A percentile compares a stretch with the other conserved stretches of the same genome.
Conservation (phyloP, 495 filamentous ascomycete species). For the Neurospora tetrasperma region DNA sequence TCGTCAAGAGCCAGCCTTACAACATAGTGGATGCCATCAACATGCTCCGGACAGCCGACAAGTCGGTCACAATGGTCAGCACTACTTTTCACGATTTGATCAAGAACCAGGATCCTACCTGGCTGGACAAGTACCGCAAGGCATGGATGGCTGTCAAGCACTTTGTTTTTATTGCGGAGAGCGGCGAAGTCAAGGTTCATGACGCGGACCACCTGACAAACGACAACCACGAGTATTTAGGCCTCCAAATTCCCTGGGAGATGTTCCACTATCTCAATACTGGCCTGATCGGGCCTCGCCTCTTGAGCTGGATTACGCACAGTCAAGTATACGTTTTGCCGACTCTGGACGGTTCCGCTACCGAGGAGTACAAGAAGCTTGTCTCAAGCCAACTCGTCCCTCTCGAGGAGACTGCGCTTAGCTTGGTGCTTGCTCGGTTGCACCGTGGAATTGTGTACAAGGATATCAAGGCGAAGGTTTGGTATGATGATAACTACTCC, state of each 20-base stretch:
- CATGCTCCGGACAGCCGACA: slow-evolving; percentile 57
- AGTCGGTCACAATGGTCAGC: slow-evolving; percentile 52
- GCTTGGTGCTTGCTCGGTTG: slow-evolving; percentile 64
- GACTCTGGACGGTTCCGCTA: slow-evolving; percentile 71
- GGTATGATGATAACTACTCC: slow-evolving; percentile 68
- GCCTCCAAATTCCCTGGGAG: slow-evolving; percentile 81
- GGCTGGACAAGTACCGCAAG: slow-evolving; percentile 74
- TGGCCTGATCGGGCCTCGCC: slow-evolving; percentile 66
- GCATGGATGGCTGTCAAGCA: slow-evolving; percentile 79
- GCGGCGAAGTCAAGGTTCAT: slow-evolving; percentile 63
- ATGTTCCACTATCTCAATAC: slow-evolving; percentile 84
- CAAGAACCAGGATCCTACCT: slow-evolving; percentile 56
- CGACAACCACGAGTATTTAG: slow-evolving; percentile 82
- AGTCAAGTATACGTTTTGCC: slow-evolving; percentile 64
- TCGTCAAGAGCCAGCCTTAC: slow-evolving; percentile 38
- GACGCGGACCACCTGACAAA: slow-evolving; percentile 57
- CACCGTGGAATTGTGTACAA: slow-evolving; percentile 72
- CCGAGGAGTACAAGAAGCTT: slow-evolving; percentile 70
- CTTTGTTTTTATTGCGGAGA: slow-evolving; percentile 65
- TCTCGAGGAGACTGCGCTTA: slow-evolving; percentile 62
- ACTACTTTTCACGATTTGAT: slow-evolving; percentile 62
- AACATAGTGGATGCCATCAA: slow-evolving; percentile 59
- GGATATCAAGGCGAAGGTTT: slow-evolving; percentile 64
- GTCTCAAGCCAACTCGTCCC: slow-evolving; percentile 60
- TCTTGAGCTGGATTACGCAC: slow-evolving; percentile 71